Evolutionary conservation across 169 alveolate genomes (phyloP), one percentile per base, ranked within the genome.

Genomic region (Plasmodium gallinaceum): DNA sequence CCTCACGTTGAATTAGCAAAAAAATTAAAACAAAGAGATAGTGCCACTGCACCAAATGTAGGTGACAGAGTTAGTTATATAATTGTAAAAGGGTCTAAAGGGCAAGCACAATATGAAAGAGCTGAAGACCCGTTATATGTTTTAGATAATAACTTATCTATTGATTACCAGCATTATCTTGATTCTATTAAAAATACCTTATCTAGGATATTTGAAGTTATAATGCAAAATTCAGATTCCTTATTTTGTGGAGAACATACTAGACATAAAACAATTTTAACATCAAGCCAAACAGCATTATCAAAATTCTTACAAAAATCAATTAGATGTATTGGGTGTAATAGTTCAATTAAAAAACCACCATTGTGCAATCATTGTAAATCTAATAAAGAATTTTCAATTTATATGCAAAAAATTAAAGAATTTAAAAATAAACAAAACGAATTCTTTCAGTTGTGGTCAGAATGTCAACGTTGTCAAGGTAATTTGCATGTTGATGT

Each of bases 1-100:
- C 99, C 99, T 9, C 99, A 99, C 94, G 99, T 98, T 12, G 99
- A 98, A 93, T 96, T 99, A 22, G 99, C 99, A 22, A 98, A 98
- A 91, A 98, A 97, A 93, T 96, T 99, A 97, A 94, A 98, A 78
- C 93, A 96, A 91, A 10, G 96, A 88, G 99, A 98, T 80, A 98
- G 99, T 8, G 98, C 98, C 12, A 96, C 98, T 10, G 99, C 99
- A 2, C 99, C 99, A 7, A 95, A 95, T 52, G 97, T 98, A 4
- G 99, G 99, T 12, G 99, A 99, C 93, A 97, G 99, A 72, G 99
- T 99, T 37, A 97, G 99, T 52, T 99, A 97, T 92, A 98, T 97
- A 10, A 97, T 98, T 18, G 95, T 97, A 20, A 97, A 98, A 95
- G 99, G 99, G 20, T 94, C 98, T 32, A 97, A 97, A 91, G 98